A percentile compares a stretch with the other conserved stretches of the same genome.
Evolutionary conservation across 2,329 filamentous ascomycete species (phyloP).

Genomic region (Alternaria brassicae): DNA sequence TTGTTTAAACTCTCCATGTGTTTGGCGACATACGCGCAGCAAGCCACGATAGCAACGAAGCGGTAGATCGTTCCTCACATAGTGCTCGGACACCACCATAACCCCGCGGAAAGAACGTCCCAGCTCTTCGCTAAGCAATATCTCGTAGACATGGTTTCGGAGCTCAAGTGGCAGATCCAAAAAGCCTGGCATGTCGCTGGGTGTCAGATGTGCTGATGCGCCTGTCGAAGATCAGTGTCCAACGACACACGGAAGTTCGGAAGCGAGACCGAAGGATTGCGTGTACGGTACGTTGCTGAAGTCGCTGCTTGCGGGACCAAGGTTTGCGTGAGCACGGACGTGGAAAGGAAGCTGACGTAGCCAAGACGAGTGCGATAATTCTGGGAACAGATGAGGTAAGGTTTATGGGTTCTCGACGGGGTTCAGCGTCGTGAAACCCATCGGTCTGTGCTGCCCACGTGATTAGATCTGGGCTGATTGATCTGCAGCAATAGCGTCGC

Average conservation of each 20-base stretch:
- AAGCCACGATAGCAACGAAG: conserved; percentile 39
- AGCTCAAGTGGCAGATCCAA: conserved; percentile 40
- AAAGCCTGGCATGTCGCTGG: conserved; percentile 35
- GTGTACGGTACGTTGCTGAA: neutral
- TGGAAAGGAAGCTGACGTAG: neutral
- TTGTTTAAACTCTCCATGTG: conserved; percentile 36
- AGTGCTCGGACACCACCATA: conserved; percentile 38
- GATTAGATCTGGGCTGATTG: conserved; percentile 7
- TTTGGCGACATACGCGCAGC: conserved; percentile 33
- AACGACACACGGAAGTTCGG: conserved; percentile 21
- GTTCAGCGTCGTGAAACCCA: conserved; percentile 15
- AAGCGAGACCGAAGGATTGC: conserved; percentile 14
- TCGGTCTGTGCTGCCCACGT: conserved; percentile 18
- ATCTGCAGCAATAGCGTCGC: conserved; percentile 12
- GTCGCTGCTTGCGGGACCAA: conserved; percentile 2
- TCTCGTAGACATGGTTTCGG: conserved; percentile 39
- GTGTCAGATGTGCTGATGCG: conserved; percentile 16
- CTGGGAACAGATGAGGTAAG: conserved; percentile 4
- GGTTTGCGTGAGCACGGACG: neutral
- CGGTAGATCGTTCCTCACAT: conserved; percentile 39
- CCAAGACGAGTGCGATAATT: neutral
- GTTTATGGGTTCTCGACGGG: neutral
- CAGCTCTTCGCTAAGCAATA: conserved; percentile 32
- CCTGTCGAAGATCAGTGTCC: conserved; percentile 12
- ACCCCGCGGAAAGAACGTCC: conserved; percentile 36